Base-by-base conservation (phyloP, 345 rosid species). In the Populus simonii region DNA sequence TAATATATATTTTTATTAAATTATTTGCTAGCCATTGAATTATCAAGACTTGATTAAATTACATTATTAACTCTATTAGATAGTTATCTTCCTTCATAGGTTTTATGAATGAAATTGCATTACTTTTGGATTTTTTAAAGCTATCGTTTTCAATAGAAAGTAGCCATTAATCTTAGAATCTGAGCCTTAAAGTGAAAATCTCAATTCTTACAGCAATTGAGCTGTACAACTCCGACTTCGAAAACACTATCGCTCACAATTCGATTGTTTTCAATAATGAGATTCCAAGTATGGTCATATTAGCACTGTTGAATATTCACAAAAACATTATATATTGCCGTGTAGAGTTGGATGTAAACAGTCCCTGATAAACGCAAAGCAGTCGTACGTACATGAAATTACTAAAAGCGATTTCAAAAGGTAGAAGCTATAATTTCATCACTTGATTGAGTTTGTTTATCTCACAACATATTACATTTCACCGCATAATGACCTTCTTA, bases 361-460 rank as follows among this genome's bases (percentile, higher is more conserved):
- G 33, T 10, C 25, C 66, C 33, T 7, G 33, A 3, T 23, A 17
- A 62, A 62, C 25, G 66, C 1, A 62, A n/a, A 9, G 10, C 33
- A 62, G 36, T 33, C 36, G 6, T 5, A 10, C 22, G 36, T 0
- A 51, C 57, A 51, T 18, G 22, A 7, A 2, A 20, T n/a, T n/a
- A n/a, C 23, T 8, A 55, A 57, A 47, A 62, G 72, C 41, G 68
- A 73, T 18, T 25, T 66, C 20, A 9, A 47, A 43, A 71, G 66
- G 51, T 16, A 57, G 63, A 22, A 59, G 80, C 41, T 62, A 76
- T 81, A 72, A 81, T 73, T 77, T 22, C 71, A 73, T 68, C 72
- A 61, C 74, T 73, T 63, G 82, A 80, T 74, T 70, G 71, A 39
- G 75, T 22, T 80, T 70, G 70, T 38, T 62, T 61, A 74, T 70